A percentile compares a stretch with the other conserved stretches of the same genome.
phyloP scores from a whole-genome alignment of 2,329 filamentous ascomycete genomes.

The Fusarium sp. region DNA sequence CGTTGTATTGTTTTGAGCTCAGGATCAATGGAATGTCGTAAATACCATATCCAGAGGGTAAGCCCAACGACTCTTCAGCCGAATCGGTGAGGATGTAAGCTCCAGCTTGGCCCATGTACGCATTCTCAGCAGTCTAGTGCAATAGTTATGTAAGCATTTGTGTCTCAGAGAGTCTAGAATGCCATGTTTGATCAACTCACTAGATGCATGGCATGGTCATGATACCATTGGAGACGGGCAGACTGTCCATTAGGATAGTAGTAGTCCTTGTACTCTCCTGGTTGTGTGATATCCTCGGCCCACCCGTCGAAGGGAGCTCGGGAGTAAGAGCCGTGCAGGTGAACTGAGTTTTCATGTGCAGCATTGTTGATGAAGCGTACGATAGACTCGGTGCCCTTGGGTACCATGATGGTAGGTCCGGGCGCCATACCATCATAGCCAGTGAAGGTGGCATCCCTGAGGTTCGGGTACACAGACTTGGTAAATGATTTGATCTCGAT shows the following conservation, averaged over 20 bases:
- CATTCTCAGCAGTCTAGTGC: constrained; percentile 62
- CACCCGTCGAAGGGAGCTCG: constrained; percentile 48
- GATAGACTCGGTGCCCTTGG: constrained; percentile 62
- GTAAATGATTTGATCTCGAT: constrained; percentile 48
- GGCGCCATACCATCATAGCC: constrained; percentile 68
- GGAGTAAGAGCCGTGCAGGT: constrained; percentile 66
- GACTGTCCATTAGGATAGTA: constrained; percentile 68
- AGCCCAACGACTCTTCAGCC: constrained; percentile 58
- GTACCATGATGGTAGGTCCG: constrained; percentile 64
- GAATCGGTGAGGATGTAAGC: constrained; percentile 66
- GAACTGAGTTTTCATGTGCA: constrained; percentile 57
- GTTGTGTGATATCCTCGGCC: constrained; percentile 63
- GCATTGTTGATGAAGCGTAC: constrained; percentile 66
- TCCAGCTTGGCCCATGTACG: constrained; percentile 67
- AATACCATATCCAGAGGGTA: constrained; percentile 61
- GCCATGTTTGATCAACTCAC: constrained; percentile 30
- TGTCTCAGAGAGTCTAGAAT: not conserved
- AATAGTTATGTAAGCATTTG: not conserved
- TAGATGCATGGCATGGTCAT: constrained; percentile 57
- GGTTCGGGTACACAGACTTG: constrained; percentile 52
- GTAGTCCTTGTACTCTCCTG: constrained; percentile 70
- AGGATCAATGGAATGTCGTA: constrained; percentile 67
- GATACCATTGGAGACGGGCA: constrained; percentile 68
- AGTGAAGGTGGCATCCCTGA: constrained; percentile 45
- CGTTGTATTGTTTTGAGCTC: constrained; percentile 62